Evolutionary conservation across 2,329 filamentous ascomycete genomes (phyloP), one percentile per base, ranked within the genome.

Genomic region (Bipolaris bicolor): DNA sequence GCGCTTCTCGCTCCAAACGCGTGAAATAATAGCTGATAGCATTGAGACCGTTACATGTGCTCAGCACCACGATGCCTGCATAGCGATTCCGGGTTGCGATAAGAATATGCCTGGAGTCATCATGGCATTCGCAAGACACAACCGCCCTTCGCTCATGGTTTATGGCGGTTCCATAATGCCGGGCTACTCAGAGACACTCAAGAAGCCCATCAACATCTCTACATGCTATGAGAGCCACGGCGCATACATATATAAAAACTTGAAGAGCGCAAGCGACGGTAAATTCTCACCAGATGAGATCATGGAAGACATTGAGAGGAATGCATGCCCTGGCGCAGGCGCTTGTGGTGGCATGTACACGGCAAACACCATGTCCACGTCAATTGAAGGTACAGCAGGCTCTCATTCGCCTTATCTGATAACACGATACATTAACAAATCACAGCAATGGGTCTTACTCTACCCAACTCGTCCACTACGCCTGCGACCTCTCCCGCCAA

Each of bases 71-170:
- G 94, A 97, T 74, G 94, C 92, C 57, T 96, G 93, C 76, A 93
- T 97, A 74, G 88, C 91, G 29, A 94, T 97, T 66, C 92, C 94
- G 0, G 93, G 93, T 10, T 97, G 93, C 76, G 93, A 97, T 80
- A 97, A 97, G 85, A 97, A 97, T 77, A 97, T 97, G 94, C 93
- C 93, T 0, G 93, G 93, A 62, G 89, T 91, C 15, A 83, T 95
- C 62, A 97, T 97, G 88, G 92, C 90, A 0, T 92, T 95, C 71
- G 91, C 91, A 13, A 86, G 94, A 55, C 91, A 96, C 78, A 97
- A 97, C 78, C 86, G 94, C 9, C 94, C 94, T 3, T 95, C 92
- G 46, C 82, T 97, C 73, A 97, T 97, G 92, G 89, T 98, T 58
- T 98, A 97, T 75, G 94, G 94, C 49, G 94, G 94, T 37, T 91